phyloP scores from a whole-genome alignment of 352 stramenopile species.

The Phytophthora podocarpi region DNA sequence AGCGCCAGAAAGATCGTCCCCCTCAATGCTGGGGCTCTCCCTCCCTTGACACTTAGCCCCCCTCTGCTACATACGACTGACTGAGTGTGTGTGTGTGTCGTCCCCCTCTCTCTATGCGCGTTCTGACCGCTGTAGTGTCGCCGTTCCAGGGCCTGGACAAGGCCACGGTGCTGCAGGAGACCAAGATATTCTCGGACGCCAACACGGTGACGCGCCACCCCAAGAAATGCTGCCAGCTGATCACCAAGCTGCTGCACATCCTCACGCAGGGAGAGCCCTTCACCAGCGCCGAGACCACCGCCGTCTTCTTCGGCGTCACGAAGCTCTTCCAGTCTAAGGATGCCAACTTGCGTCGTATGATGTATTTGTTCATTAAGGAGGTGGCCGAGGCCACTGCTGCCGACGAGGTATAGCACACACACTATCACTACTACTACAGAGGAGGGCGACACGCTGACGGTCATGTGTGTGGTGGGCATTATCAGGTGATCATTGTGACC shows the following conservation, averaged over 20 bases:
- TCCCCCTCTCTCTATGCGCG: not conserved
- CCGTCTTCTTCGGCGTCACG: constrained; percentile 99
- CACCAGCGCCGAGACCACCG: constrained; percentile 94
- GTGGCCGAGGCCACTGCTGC: constrained; percentile 92
- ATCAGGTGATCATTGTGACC: constrained; percentile 99
- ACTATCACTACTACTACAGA: not conserved
- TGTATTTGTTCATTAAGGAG: constrained; percentile 99
- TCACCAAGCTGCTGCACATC: constrained; percentile 99
- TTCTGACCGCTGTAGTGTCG: constrained; percentile 58
- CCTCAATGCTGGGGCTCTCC: not conserved
- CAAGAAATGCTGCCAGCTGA: constrained; percentile 98
- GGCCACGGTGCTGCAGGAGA: constrained; percentile 97
- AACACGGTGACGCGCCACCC: constrained; percentile 96
- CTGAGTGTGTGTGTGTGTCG: not conserved
- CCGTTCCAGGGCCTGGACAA: constrained; percentile 96
- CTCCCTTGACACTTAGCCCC: not conserved
- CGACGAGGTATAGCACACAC: constrained; percentile 53
- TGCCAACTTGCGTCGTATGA: constrained; percentile 97
- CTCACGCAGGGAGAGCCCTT: constrained; percentile 98
- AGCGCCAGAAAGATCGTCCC: constrained; percentile 4
- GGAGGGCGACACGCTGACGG: constrained; percentile 8
- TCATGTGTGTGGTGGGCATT: constrained; percentile 24
- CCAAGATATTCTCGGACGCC: constrained; percentile 98
- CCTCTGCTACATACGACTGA: not conserved
- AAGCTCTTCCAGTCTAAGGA: constrained; percentile 99